Conservation (phyloP, 2,329 filamentous ascomycete species). For the Fusarium sp. region DNA sequence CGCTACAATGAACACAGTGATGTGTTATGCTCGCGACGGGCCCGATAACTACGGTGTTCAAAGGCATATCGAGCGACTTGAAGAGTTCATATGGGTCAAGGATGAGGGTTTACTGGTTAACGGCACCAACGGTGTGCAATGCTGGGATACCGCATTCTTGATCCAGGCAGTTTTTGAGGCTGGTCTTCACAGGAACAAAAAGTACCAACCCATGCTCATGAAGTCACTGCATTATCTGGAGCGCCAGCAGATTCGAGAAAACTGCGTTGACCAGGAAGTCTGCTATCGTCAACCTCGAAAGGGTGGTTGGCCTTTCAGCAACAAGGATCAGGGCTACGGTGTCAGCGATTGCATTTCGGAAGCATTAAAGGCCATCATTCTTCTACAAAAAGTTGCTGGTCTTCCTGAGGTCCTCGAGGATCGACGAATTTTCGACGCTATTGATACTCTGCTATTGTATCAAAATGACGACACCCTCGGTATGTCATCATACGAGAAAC, state of each 20-base stretch:
- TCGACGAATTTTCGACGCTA: constrained; percentile 84
- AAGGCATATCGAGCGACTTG: constrained; percentile 82
- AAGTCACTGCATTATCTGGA: constrained; percentile 90
- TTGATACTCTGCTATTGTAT: constrained; percentile 92
- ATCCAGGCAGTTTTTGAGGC: constrained; percentile 86
- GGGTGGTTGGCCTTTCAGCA: constrained; percentile 97
- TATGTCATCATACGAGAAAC: constrained; percentile 90
- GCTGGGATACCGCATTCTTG: constrained; percentile 93
- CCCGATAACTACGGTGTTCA: constrained; percentile 78
- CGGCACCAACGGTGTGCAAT: constrained; percentile 97
- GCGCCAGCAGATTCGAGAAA: constrained; percentile 88
- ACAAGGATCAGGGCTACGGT: constrained; percentile 89
- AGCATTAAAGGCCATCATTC: constrained; percentile 86
- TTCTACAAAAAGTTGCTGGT: constrained; percentile 82
- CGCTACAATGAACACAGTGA: constrained; percentile 88
- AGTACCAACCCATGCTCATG: constrained; percentile 85
- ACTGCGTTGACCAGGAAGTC: constrained; percentile 79
- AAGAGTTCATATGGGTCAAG: constrained; percentile 94
- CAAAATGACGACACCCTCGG: constrained; percentile 85
- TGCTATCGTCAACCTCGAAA: constrained; percentile 93
- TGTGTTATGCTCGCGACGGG: constrained; percentile 87
- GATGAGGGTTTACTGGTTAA: constrained; percentile 93
- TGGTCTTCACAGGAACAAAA: constrained; percentile 80
- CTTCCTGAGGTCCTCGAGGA: constrained; percentile 82
- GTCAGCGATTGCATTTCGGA: constrained; percentile 96